Conservation (phyloP, 495 filamentous ascomycete genomes). For the Hypomontagnella submonticulosa region DNA sequence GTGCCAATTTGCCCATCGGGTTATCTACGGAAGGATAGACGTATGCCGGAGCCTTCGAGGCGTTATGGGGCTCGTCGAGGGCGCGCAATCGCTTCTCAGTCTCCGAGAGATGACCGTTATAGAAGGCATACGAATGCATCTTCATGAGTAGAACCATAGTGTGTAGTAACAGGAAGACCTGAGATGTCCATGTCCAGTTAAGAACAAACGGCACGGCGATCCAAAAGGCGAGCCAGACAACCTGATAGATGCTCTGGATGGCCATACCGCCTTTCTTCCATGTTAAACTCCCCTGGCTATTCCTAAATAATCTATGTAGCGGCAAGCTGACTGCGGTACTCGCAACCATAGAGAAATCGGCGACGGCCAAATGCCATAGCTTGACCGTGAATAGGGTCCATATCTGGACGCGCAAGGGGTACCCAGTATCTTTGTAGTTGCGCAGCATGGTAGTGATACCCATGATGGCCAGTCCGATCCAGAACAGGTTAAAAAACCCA, state of each 20-base stretch:
- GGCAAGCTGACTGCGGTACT: conserved; percentile 78
- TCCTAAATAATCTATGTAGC: conserved; percentile 73
- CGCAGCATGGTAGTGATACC: conserved; percentile 89
- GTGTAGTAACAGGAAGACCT: conserved; percentile 94
- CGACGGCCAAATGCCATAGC: conserved; percentile 84
- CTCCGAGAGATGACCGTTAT: conserved; percentile 93
- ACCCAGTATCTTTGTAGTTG: conserved; percentile 94
- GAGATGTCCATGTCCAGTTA: conserved; percentile 92
- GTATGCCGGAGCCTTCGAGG: conserved; percentile 74
- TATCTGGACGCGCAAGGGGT: conserved; percentile 81
- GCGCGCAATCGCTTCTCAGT: conserved; percentile 80
- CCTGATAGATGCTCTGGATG: conserved; percentile 84
- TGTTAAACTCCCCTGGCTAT: conserved; percentile 65
- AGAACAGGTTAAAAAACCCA: conserved; percentile 97
- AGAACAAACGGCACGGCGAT: conserved; percentile 87
- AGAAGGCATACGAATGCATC: conserved; percentile 98
- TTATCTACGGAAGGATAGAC: conserved; percentile 77
- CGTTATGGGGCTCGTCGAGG: conserved; percentile 80
- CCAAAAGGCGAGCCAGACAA: conserved; percentile 83
- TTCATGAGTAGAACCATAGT: conserved; percentile 95
- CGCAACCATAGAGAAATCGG: conserved; percentile 84
- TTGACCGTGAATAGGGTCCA: conserved; percentile 89
- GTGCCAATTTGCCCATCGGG: conserved; percentile 55
- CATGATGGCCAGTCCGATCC: conserved; percentile 97
- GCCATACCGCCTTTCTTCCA: conserved; percentile 82